A percentile compares a stretch with the other conserved stretches of the same genome.
Conservation (phyloP, 1,284 basidiomycete genomes). For the Vanrija humicola region DNA sequence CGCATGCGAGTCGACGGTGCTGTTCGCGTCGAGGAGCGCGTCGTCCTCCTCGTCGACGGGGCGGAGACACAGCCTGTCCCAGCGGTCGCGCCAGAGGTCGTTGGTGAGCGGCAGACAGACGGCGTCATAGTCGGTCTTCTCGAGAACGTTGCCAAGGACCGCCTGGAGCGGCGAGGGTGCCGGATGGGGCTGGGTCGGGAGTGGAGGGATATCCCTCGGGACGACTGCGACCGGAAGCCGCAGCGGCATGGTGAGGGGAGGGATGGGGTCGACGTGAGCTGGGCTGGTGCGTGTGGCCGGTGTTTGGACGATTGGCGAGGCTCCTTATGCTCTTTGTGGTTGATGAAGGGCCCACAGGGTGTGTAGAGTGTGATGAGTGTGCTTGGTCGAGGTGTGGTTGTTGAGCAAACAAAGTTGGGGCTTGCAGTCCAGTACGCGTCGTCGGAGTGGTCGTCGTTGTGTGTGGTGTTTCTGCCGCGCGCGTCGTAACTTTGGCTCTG, state of each 20-base stretch:
- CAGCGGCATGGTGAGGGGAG: slow-evolving; percentile 14
- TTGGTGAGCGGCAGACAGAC: slow-evolving; percentile 85
- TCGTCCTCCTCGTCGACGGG: slow-evolving; percentile 53
- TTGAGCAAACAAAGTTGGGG: too few relatives aligned
- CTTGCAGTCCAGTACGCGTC: too few relatives aligned
- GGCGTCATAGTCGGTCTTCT: slow-evolving; percentile 52
- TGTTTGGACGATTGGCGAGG: too few relatives aligned
- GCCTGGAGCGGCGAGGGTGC: slow-evolving; percentile 38
- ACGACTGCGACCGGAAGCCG: slow-evolving; percentile 33
- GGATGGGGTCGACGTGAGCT: background rate
- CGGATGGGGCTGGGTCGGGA: slow-evolving; percentile 33
- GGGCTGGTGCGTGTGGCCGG: too few relatives aligned
- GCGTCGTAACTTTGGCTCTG: too few relatives aligned
- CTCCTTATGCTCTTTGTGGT: too few relatives aligned
- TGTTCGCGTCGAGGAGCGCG: slow-evolving; percentile 23
- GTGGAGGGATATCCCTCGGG: slow-evolving; percentile 28
- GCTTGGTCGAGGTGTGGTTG: too few relatives aligned
- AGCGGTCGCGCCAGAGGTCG: slow-evolving; percentile 76
- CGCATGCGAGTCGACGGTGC: slow-evolving; percentile 13
- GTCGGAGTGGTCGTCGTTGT: too few relatives aligned
- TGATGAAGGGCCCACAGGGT: too few relatives aligned
- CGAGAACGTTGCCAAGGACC: slow-evolving; percentile 32
- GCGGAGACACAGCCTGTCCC: slow-evolving; percentile 79
- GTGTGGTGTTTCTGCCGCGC: too few relatives aligned
- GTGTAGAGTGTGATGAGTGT: too few relatives aligned